Evolutionary conservation across 495 filamentous ascomycete genomes (phyloP).

Genomic region (Aspergillus diversus): DNA sequence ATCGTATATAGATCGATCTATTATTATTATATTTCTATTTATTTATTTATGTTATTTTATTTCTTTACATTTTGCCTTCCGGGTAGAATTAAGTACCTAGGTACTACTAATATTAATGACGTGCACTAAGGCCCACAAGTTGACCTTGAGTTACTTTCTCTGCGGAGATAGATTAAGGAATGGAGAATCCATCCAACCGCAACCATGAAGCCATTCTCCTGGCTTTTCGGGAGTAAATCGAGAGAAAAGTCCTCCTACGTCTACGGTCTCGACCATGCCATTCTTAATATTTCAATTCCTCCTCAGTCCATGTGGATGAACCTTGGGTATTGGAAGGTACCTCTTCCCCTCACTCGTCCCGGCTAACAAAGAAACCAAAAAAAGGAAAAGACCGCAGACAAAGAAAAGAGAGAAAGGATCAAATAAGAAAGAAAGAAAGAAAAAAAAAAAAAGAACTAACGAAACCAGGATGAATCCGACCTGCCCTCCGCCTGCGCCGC

Average conservation of each 20-base stretch:
- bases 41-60: no score
- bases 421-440: conserved; percentile 2
- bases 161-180: no score
- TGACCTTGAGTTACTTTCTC: no score
- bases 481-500: conserved; percentile 46
- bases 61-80: neutral
- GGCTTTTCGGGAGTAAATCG: neutral
- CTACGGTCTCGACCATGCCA: conserved; percentile 42
- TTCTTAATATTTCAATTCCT: conserved; percentile 36
- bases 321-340: conserved; percentile 45
- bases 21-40: neutral
- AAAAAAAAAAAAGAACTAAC: conserved; percentile 1
- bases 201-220: conserved; percentile 2
- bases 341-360: neutral
- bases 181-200: no score
- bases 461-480: conserved; percentile 27
- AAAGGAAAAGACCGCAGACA: neutral
- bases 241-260: conserved; percentile 1
- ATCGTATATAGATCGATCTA: no score
- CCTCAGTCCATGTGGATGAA: conserved; percentile 47
- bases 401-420: neutral
- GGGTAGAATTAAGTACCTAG: neutral
- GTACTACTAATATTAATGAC: neutral
- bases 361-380: neutral
- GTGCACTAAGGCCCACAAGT: no score